These are phyloP conservation scores for Pisolithus thermaeus DNA, from an alignment of 1,284 basidiomycete genomes.

Conservation along the genomic window DNA sequence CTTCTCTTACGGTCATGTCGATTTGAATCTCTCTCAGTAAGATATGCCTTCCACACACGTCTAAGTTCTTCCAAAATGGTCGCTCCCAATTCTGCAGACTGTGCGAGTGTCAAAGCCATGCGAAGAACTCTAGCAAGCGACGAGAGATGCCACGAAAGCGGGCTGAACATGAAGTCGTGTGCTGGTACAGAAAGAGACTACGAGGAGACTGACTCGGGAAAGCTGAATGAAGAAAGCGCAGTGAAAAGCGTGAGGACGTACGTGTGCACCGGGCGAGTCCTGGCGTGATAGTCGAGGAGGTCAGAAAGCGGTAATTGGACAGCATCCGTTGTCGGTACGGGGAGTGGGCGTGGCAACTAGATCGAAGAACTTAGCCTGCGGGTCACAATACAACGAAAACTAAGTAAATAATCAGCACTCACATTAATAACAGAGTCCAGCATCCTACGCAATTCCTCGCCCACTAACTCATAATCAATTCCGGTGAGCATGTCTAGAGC, in stretches of 20 bases:
- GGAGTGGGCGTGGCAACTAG: constrained; percentile 12
- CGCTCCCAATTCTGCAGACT: constrained; percentile 37
- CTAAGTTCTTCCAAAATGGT: constrained; percentile 32
- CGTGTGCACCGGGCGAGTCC: constrained; percentile 56
- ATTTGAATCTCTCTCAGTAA: not conserved
- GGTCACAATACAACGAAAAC: not conserved
- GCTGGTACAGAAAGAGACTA: constrained; percentile 1
- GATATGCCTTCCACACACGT: constrained; percentile 30
- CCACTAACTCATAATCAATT: constrained; percentile 58
- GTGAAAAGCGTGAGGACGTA: constrained; percentile 26
- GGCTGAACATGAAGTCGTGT: constrained; percentile 9
- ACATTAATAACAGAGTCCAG: constrained; percentile 46
- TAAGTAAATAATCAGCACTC: constrained; percentile 18
- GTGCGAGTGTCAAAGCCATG: constrained; percentile 52
- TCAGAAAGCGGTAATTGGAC: constrained; percentile 41
- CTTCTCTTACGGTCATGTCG: constrained; percentile 11
- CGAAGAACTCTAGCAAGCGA: constrained; percentile 44
- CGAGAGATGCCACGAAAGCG: constrained; percentile 31
- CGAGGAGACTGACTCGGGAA: not conserved
- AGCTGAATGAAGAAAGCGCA: constrained; percentile 6
- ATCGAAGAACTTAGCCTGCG: not conserved
- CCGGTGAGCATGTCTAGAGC: constrained; percentile 43
- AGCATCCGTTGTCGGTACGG: constrained; percentile 3
- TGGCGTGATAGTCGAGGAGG: constrained; percentile 55
- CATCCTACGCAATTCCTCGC: constrained; percentile 41